Evolutionary conservation across 164 flowering plant species (phyloP).

Genomic region (Magnolia kwangsiensis): DNA sequence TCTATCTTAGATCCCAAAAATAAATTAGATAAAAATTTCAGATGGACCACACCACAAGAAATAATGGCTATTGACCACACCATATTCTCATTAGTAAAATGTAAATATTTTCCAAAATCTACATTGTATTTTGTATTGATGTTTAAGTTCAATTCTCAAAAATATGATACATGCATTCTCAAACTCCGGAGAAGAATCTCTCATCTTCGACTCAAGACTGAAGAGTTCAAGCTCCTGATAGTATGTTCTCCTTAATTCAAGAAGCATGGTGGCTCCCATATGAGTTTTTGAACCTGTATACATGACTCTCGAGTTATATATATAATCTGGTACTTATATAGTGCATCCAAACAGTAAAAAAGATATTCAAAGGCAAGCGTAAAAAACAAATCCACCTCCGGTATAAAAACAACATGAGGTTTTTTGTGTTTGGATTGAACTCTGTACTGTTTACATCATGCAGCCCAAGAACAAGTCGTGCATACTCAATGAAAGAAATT

Average conservation of each 20-base stretch:
- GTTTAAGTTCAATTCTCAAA: too few species aligned
- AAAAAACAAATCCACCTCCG: conserved; percentile 59
- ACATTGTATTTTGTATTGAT: too few species aligned
- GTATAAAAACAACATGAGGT: conserved; percentile 95
- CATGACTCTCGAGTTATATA: neutral
- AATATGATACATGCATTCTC: too few species aligned
- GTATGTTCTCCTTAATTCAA: conserved; percentile 88
- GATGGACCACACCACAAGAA: too few species aligned
- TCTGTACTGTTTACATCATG: conserved; percentile 20
- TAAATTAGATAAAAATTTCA: too few species aligned
- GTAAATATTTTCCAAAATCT: too few species aligned
- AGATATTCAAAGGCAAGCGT: neutral
- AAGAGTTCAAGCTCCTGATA: conserved; percentile 29
- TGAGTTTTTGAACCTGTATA: conserved; percentile 87
- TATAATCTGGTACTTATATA: neutral
- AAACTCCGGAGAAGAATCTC: too few species aligned
- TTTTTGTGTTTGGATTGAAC: conserved; percentile 74
- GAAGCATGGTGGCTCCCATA: conserved; percentile 99
- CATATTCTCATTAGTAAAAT: too few species aligned
- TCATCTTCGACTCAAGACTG: too few species aligned
- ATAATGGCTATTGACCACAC: too few species aligned
- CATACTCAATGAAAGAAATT: conserved; percentile 82
- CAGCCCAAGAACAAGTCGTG: conserved; percentile 74
- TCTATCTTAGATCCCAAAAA: too few species aligned
- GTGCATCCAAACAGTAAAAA: neutral